Percentiles rank a stretch among this genome's conserved stretches.
These are phyloP conservation scores for Ustilago cynodontis DNA, from an alignment of 1,284 basidiomycete genomes.

Conservation along the genomic window DNA sequence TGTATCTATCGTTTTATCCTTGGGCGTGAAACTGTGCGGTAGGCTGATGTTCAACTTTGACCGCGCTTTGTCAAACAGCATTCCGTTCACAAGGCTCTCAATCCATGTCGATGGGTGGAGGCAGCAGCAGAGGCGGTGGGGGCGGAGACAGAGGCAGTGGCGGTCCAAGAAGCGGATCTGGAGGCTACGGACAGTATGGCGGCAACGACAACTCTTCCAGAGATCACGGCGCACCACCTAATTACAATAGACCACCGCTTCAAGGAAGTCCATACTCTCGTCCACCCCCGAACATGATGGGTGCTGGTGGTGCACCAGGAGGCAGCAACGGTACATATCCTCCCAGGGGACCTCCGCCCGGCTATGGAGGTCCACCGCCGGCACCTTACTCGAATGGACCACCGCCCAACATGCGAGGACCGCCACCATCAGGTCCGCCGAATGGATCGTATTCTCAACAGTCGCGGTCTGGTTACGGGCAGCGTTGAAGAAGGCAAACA, in stretches of 20 bases:
- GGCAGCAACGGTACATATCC: conserved; percentile 29
- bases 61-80: conserved; percentile 5
- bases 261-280: conserved; percentile 35
- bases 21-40: neutral
- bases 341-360: conserved; percentile 40
- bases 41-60: neutral
- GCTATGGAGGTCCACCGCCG: conserved; percentile 38
- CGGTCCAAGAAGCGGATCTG: conserved; percentile 12
- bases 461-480: conserved; percentile 29
- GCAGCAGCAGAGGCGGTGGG: conserved; percentile 6
- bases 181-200: conserved; percentile 31
- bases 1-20: neutral
- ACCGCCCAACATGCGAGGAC: conserved; percentile 39
- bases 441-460: conserved; percentile 28
- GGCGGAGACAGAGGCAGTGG: conserved; percentile 15
- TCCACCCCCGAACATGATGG: conserved; percentile 46
- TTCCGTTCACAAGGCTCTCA: conserved; percentile 43
- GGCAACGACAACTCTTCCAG: conserved; percentile 17
- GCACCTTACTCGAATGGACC: conserved; percentile 24
- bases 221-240: conserved; percentile 31
- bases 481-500: conserved; percentile 16
- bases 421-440: conserved; percentile 20
- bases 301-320: conserved; percentile 12
- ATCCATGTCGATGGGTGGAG: conserved; percentile 28
- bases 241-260: conserved; percentile 42